Base-by-base conservation (phyloP, 2,329 filamentous ascomycete species). In the Ascochyta clinopodiicola region DNA sequence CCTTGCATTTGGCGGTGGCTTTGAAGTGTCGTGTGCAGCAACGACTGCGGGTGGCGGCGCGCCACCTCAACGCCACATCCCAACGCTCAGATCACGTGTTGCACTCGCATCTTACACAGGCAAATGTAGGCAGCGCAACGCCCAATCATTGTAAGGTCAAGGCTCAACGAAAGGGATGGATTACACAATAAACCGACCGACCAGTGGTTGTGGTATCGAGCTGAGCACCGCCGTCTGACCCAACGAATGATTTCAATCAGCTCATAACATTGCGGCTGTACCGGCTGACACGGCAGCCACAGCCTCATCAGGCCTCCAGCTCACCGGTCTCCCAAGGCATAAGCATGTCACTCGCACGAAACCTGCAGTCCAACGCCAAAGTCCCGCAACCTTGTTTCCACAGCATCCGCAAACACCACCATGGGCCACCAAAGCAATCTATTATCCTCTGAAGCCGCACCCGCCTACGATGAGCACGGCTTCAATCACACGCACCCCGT, bases 401-500 rank as follows among this genome's bases (percentile, higher is more conserved):
- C 42, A 13, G 22, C 39, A 24, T 31, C 42, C 15, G n/a, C 25
- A 25, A 44, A 19, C 22, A 29, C 42, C 31, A 34, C 29, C 9
- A 56, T 56, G 52, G 52, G 52, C 32, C 31, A 56, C 19, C 42
- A 36, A 43, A 43, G 46, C 32, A 24, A 56, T 12, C 35, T 36
- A 34, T 32, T 43, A 15, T 17, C 19, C 15, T 37, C 37, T n/a
- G 36, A 47, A 2, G 51, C 51, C 8, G 51, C 42, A 4, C 52
- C 52, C 37, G 52, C 52, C 37, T 56, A 56, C 37, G 46, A 54
- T 8, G 51, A 45, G 34, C 39, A 45, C 15, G 22, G 39, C 13
- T 44, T 55, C 10, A 17, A 36, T 13, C 27, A 55, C 21, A 35
- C 50, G 29, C 52, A 56, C 32, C 44, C 37, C 24, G 37, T 53